Evolutionary conservation across 805 yeast species (phyloP).

Genomic region (Candida sonorensis): DNA sequence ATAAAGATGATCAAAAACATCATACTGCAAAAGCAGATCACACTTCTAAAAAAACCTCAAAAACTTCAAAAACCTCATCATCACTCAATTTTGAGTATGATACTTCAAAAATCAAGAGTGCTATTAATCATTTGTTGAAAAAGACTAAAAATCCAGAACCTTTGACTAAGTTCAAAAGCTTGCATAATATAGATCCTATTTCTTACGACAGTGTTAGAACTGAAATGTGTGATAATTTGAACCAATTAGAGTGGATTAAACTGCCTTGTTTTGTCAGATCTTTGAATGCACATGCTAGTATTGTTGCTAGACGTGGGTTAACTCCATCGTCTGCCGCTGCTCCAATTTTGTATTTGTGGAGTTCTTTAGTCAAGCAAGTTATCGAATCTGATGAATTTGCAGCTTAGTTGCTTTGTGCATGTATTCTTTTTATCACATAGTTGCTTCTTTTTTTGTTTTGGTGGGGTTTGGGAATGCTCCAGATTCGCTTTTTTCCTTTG

Average conservation of each 20-base stretch:
- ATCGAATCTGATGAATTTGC: slow-evolving; percentile 6
- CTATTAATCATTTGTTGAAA: background rate
- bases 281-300: slow-evolving; percentile 80
- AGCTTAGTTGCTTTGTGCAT: too few relatives aligned
- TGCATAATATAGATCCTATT: slow-evolving; percentile 12
- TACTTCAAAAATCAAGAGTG: slow-evolving; percentile 1
- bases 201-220: slow-evolving; percentile 19
- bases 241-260: slow-evolving; percentile 67
- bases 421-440: too few relatives aligned
- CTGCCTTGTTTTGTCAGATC: slow-evolving; percentile 65
- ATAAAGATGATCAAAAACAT: background rate
- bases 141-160: background rate
- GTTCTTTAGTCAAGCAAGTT: slow-evolving; percentile 14
- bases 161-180: slow-evolving; percentile 5
- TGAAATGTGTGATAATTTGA: slow-evolving; percentile 46
- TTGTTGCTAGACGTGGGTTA: slow-evolving; percentile 70
- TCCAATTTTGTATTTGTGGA: slow-evolving; percentile 47
- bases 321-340: slow-evolving; percentile 44
- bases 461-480: too few relatives aligned
- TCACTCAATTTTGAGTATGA: slow-evolving; percentile 4
- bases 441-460: too few relatives aligned
- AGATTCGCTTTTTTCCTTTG: background rate
- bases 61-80: background rate
- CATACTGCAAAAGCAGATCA: background rate
- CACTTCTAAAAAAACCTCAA: too few relatives aligned